Conservation (phyloP, 371 early-diverging fungal species). For the Mortierella sp. region DNA sequence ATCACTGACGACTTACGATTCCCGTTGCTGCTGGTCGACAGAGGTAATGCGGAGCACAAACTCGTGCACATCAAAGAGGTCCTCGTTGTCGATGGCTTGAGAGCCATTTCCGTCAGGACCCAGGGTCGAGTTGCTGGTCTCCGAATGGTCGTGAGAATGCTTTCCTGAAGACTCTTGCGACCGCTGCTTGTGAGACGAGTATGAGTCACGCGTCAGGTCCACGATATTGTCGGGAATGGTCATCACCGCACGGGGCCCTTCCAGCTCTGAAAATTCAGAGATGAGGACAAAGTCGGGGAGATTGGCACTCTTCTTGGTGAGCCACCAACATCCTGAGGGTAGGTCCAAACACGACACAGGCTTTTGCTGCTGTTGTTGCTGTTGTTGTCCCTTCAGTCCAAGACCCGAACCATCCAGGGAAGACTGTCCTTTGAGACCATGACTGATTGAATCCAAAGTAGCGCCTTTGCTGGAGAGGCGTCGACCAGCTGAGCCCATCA, state of each 20-base stretch:
- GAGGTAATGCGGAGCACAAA: slow-evolving; percentile 70
- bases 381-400: not conserved
- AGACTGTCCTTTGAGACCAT: slow-evolving; percentile 25
- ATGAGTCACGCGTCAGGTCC: slow-evolving; percentile 58
- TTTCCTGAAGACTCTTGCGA: slow-evolving; percentile 24
- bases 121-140: slow-evolving; percentile 28
- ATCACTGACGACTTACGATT: slow-evolving; percentile 31
- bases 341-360: slow-evolving; percentile 7
- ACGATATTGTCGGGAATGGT: slow-evolving; percentile 60
- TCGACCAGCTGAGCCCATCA: slow-evolving; percentile 6
- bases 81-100: slow-evolving; percentile 11
- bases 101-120: slow-evolving; percentile 4
- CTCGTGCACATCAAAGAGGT: slow-evolving; percentile 66
- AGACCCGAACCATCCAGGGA: not conserved
- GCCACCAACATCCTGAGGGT: slow-evolving; percentile 41
- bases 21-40: slow-evolving; percentile 62
- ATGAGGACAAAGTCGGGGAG: slow-evolving; percentile 70
- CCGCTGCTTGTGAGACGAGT: slow-evolving; percentile 32
- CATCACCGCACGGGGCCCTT: slow-evolving; percentile 69
- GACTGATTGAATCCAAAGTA: slow-evolving; percentile 16
- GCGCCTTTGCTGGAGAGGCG: not conserved
- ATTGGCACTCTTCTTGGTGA: slow-evolving; percentile 24
- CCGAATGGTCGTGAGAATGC: slow-evolving; percentile 32
- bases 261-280: slow-evolving; percentile 72
- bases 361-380: slow-evolving; percentile 13